Evolutionary conservation across 2,329 filamentous ascomycete species (phyloP), one percentile per base, ranked within the genome.

Genomic region (Penicillium sp.): DNA sequence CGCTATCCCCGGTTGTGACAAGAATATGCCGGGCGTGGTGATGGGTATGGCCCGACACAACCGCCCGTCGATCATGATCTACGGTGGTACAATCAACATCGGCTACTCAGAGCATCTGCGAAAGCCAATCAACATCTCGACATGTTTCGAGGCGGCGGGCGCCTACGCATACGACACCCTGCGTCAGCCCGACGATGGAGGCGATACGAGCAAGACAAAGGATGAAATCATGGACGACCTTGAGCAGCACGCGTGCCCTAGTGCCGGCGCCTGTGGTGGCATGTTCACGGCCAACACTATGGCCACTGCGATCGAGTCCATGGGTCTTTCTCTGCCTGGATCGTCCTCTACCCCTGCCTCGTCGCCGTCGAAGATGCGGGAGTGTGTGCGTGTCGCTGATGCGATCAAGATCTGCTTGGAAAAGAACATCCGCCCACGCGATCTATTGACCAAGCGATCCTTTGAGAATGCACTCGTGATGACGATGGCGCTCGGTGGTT

Each of bases 201-300:
- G 83, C 14, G 78, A 87, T 58, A 84, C 84, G 2, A 86, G 87
- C 51, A 88, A 89, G 63, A 89, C 82, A 0, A 85, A 90, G 54
- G 86, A 88, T 59, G 90, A 96, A 68, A 91, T 96, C 57, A 86
- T 96, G 80, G 86, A 89, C 31, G 94, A 97, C 73, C 86, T 96
- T 51, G 90, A 93, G 78, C 82, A 81, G 63, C 84, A 95, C 70
- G 88, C 92, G 2, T 96, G 92, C 73, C 90, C 90, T 0, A 86
- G 87, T 8, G 86, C 87, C 1, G 92, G 92, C 34, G 92, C 91
- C 0, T 96, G 92, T 64, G 91, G 91, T 49, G 92, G 93, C 17
- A 96, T 96, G 92, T 96, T 92, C 79, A 96, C 92, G 0, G 92
- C 92, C 64, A 96, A 96, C 78, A 96, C 92, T 25, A 94, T 96